Conservation (phyloP, 2,329 filamentous ascomycete species). For the Neonectria faginata region DNA sequence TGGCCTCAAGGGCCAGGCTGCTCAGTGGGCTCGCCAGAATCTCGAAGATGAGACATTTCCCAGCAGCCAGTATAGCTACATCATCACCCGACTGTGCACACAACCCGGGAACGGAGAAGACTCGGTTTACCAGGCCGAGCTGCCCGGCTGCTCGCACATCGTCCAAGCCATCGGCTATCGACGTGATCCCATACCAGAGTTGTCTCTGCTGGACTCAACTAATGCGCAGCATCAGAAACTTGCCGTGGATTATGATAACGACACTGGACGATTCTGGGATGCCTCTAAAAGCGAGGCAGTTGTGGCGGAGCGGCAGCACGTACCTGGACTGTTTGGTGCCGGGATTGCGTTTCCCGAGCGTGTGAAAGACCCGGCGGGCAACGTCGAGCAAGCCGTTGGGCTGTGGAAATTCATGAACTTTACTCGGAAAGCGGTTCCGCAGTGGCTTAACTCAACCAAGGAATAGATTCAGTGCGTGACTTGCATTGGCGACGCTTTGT, state of each 20-base stretch:
- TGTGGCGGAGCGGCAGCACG: conserved; percentile 47
- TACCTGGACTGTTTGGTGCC: conserved; percentile 67
- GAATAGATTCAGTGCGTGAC: background rate
- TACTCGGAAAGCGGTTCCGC: conserved; percentile 64
- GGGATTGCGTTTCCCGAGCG: conserved; percentile 73
- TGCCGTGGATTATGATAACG: conserved; percentile 58
- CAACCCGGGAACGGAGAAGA: conserved; percentile 54
- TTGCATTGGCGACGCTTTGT: no score
- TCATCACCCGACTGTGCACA: conserved; percentile 61
- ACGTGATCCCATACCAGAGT: conserved; percentile 60
- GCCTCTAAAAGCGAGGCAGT: background rate
- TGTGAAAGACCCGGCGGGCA: conserved; percentile 70
- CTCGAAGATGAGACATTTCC: conserved; percentile 64
- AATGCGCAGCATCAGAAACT: conserved; percentile 51
- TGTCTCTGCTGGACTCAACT: conserved; percentile 50
- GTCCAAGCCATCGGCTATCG: conserved; percentile 71
- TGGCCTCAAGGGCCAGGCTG: conserved; percentile 71
- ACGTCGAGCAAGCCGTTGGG: conserved; percentile 71
- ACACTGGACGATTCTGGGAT: conserved; percentile 33
- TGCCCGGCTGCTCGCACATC: conserved; percentile 64
- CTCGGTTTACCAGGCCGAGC: conserved; percentile 56
- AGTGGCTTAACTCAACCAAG: conserved; percentile 17
- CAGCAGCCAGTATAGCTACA: conserved; percentile 57
- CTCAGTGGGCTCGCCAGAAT: conserved; percentile 68
- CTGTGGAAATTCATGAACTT: conserved; percentile 76